Evolutionary conservation across 2,329 filamentous ascomycete genomes (phyloP).

Genomic region (Alternaria viburni): DNA sequence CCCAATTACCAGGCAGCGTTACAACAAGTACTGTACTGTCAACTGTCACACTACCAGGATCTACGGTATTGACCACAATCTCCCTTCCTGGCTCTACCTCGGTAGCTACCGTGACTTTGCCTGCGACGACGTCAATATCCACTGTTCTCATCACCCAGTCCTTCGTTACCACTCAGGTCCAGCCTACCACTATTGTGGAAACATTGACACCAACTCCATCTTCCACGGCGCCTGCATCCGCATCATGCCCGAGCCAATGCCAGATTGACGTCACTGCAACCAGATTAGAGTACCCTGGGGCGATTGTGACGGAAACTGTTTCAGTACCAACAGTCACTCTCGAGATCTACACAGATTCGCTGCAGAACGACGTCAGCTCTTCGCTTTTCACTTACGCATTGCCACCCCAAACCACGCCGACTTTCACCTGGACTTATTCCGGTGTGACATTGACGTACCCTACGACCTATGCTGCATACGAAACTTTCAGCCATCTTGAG

Average conservation of each 20-base stretch:
- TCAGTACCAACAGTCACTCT: constrained; percentile 28
- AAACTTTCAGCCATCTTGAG: constrained; percentile 35
- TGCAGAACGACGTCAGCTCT: no score
- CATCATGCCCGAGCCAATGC: constrained; percentile 36
- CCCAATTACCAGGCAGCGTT: constrained; percentile 23
- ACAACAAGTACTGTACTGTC: constrained; percentile 26
- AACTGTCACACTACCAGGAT: constrained; percentile 22
- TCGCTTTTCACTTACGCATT: constrained; percentile 15
- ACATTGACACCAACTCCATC: constrained; percentile 25
- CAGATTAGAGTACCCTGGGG: constrained; percentile 35
- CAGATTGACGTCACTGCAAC: constrained; percentile 43
- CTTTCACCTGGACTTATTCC: constrained; percentile 36
- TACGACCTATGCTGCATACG: constrained; percentile 41
- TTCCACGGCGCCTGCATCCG: constrained; percentile 20
- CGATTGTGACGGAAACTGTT: constrained; percentile 24
- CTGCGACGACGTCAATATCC: constrained; percentile 29
- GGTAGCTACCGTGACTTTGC: constrained; percentile 33
- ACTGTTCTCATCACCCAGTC: constrained; percentile 23
- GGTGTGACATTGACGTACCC: constrained; percentile 40
- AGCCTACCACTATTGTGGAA: constrained; percentile 30
- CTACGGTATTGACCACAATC: constrained; percentile 11
- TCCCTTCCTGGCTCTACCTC: constrained; percentile 14
- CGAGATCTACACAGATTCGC: constrained; percentile 30
- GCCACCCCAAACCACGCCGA: constrained; percentile 16
- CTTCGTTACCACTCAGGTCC: constrained; percentile 22